Conservation (phyloP, 495 filamentous ascomycete genomes). For the Penicillium coffeae region DNA sequence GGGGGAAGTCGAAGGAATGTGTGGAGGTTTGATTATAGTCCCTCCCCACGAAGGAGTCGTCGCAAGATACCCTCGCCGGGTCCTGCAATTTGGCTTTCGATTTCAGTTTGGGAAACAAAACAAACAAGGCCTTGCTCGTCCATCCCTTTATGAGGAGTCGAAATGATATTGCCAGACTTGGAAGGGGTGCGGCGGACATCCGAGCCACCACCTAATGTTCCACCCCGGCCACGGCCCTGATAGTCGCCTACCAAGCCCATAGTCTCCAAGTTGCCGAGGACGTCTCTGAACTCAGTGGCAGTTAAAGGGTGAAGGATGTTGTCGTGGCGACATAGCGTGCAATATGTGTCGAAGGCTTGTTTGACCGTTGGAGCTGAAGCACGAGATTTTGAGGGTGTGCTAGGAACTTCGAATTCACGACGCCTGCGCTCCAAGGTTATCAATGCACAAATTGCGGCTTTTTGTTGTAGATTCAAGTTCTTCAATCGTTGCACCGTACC, state of each 20-base stretch:
- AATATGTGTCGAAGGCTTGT: slow-evolving; percentile 74
- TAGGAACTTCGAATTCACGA: slow-evolving; percentile 32
- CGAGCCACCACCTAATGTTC: slow-evolving; percentile 47
- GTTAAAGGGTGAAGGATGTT: slow-evolving; percentile 82
- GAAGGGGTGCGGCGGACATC: slow-evolving; percentile 53
- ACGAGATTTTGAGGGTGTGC: slow-evolving; percentile 57
- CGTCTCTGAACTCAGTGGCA: slow-evolving; percentile 87
- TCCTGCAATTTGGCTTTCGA: slow-evolving; percentile 66
- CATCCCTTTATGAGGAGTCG: slow-evolving; percentile 41
- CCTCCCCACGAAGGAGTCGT: slow-evolving; percentile 41
- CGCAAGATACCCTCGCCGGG: slow-evolving; percentile 54
- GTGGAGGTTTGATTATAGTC: slow-evolving; percentile 21
- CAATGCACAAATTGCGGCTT: slow-evolving; percentile 85
- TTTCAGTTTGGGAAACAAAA: slow-evolving; percentile 73
- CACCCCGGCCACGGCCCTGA: slow-evolving; percentile 68
- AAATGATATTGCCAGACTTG: slow-evolving; percentile 47
- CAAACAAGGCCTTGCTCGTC: slow-evolving; percentile 72
- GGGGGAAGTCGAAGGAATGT: background rate
- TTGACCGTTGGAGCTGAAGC: slow-evolving; percentile 67
- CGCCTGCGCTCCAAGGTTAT: slow-evolving; percentile 69
- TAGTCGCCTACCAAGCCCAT: slow-evolving; percentile 70
- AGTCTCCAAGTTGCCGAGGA: slow-evolving; percentile 84
- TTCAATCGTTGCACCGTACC: slow-evolving; percentile 77
- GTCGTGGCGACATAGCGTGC: slow-evolving; percentile 72
- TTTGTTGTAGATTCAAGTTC: slow-evolving; percentile 90